Evolutionary conservation across 2,329 filamentous ascomycete species (phyloP).

Genomic region (Scedosporium boydii): DNA sequence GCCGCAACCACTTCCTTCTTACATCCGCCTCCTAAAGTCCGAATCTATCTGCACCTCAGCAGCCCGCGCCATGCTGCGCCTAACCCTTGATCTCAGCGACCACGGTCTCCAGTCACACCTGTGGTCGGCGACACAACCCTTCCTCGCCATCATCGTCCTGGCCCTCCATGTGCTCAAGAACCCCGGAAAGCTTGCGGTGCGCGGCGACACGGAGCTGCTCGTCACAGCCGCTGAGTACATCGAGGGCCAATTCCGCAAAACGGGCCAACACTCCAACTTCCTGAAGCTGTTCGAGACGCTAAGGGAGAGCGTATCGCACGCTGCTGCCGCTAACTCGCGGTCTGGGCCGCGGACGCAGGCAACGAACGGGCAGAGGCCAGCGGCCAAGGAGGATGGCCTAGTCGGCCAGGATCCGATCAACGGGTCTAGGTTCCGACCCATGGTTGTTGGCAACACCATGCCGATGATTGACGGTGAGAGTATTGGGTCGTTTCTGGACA

Average conservation of each 20-base stretch:
- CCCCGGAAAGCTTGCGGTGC: not conserved
- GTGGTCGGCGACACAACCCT: not conserved
- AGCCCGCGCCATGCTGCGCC: not conserved
- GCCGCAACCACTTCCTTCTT: not conserved
- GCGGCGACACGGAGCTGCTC: not conserved
- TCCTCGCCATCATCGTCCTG: not conserved
- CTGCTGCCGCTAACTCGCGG: too few relatives aligned
- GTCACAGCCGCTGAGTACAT: not conserved
- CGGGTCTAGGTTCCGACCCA: too few relatives aligned
- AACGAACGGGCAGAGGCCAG: too few relatives aligned
- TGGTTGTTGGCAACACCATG: too few relatives aligned
- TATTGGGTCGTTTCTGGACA: too few relatives aligned
- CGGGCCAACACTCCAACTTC: not conserved
- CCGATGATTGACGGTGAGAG: too few relatives aligned
- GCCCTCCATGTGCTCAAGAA: not conserved
- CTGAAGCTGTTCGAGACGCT: not conserved
- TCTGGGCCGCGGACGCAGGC: too few relatives aligned
- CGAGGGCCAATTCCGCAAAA: not conserved
- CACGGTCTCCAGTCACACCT: not conserved
- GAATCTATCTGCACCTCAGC: not conserved
- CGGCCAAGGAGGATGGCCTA: too few relatives aligned
- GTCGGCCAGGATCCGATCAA: too few relatives aligned
- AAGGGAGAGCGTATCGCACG: not conserved
- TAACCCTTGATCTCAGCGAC: not conserved
- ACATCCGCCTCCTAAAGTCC: not conserved